Base-by-base conservation (phyloP, 768 basidiomycete species). In the Pulveroboletus sp. region DNA sequence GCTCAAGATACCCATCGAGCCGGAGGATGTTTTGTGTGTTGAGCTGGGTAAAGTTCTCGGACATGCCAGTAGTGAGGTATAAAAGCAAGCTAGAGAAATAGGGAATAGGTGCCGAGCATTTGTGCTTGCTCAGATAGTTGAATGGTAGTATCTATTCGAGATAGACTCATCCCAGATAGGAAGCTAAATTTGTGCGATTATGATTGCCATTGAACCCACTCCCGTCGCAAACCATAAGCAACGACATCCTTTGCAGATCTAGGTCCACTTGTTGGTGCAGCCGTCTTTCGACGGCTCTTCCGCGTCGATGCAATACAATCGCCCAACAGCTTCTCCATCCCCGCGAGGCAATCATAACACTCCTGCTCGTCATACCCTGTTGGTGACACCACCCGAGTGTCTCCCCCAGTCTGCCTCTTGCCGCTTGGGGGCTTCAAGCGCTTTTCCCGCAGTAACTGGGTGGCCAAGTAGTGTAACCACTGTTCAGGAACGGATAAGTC, bases 391-490 rank as follows among this genome's bases (percentile, higher is more conserved):
- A 51, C 48, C 39, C 25, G 43, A 33, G 20, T 34, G 7, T 50
- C 62, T 29, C 21, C 41, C 21, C 55, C 50, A 16, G 57, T 61
- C 48, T 69, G 69, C 23, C 54, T 73, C 61, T 73, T 79, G 72
- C 64, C 14, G 51, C 60, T 17, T 1, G 87, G 83, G 32, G 74
- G 69, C 53, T 79, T 82, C 24, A 94, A 70, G 35, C 78, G 77
- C 65, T 93, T 93, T 29, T 74, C 74, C 21, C 79, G 70, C 3
- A 94, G 69, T 21, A 94, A 75, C 68, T 93, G 92, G 43, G 69
- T 66, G n/a, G 72, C 65, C 45, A 97, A 73, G 67, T 94, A 94
- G 59, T 94, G 90, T 17, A 95, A 70, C 94, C 94, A 97, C 94
- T 94, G 34, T 24, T 27, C 37, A 42, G 43, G 37, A n/a, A 21